These are phyloP conservation scores for Lathyrus oleraceus DNA, from an alignment of 306 rosid species.

Conservation along the genomic window DNA sequence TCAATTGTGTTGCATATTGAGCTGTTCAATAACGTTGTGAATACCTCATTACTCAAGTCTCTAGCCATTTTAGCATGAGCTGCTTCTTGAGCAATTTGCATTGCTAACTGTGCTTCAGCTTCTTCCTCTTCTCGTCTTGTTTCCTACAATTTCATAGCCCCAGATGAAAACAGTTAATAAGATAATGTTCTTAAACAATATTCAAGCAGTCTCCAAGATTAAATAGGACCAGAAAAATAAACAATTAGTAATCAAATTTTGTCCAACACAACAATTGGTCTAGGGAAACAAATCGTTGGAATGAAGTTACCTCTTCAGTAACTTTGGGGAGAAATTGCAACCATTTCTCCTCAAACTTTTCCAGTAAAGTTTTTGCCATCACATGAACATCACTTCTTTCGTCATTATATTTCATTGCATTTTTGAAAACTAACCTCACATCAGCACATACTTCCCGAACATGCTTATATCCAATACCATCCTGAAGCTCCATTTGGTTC, in stretches of 20 bases:
- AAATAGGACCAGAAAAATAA: constrained; percentile 8
- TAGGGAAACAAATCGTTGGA: constrained; percentile 6
- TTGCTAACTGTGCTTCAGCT: constrained; percentile 66
- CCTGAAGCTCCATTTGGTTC: constrained; percentile 89
- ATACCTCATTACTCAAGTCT: constrained; percentile 77
- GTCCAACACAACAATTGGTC: constrained; percentile 17
- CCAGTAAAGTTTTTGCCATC: constrained; percentile 90
- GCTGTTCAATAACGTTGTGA: constrained; percentile 12
- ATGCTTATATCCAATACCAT: constrained; percentile 85
- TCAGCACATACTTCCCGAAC: constrained; percentile 77
- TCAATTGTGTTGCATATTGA: constrained; percentile 1
- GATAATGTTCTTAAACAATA: constrained; percentile 6
- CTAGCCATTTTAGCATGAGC: constrained; percentile 80
- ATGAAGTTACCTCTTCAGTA: constrained; percentile 69
- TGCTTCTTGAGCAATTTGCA: constrained; percentile 86
- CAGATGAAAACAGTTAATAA: constrained; percentile 24
- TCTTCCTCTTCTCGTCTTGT: constrained; percentile 76
- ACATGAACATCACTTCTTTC: constrained; percentile 86
- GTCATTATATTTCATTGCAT: constrained; percentile 86
- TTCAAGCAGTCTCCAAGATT: background rate
- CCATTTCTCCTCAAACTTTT: constrained; percentile 93
- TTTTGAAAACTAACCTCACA: constrained; percentile 81
- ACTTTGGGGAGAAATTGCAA: constrained; percentile 81
- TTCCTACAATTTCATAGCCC: constrained; percentile 59
- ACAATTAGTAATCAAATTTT: constrained; percentile 21